Base-by-base conservation (phyloP, 306 rosid genomes). In the Hippophae gyantsensis region DNA sequence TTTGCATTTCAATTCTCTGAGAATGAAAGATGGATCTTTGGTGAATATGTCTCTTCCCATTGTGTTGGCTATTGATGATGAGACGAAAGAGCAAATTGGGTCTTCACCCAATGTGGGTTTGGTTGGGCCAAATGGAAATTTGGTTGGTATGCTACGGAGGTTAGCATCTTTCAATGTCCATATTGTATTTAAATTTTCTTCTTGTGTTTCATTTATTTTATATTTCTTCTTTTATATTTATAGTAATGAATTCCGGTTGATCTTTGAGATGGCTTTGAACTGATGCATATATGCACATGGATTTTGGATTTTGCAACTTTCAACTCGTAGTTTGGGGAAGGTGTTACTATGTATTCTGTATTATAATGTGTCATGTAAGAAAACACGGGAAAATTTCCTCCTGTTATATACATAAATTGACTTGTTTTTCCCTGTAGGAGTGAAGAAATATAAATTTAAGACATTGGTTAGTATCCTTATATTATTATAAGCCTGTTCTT, bases 21-120 rank as follows among this genome's bases (percentile, higher is more conserved):
- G 84, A 74, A 42, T 60, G 62, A 60, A 79, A 9, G 84, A 79
- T 74, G 99, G 99, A 25, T 78, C 81, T 58, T 6, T 83, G 7
- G 99, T 84, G 6, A 93, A 88, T 45, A 93, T 93, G 97, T 88
- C 99, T 42, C 86, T 93, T 44, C 99, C 99, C 40, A 86, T 93
- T 74, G 97, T 88, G 59, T 68, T 93, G 73, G 80, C 99, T n/a
- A 82, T 93, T 60, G 94, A 76, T 64, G 94, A 84, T 57, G 90
- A 75, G 13, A 76, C 81, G 5, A 93, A 86, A 63, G 81, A 49
- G 27, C 52, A 58, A 59, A 84, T 86, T 74, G 94, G 86, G 62
- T 68, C 77, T 5, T 76, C 85, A 8, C 54, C 76, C 3, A 55
- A 84, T 56, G 95, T 88, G 61, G 81, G 61, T 14, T 70, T 93